Evolutionary conservation across 345 rosid species (phyloP).

Genomic region (sweet orange (Citrus sinensis)): DVS_A1.0 CM039162.1:32702501-32703000

Average conservation of each 20-base stretch:
- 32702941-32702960: slow-evolving; percentile 74
- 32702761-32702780: slow-evolving; percentile 42
- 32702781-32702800: slow-evolving; percentile 38
- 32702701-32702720: slow-evolving; percentile 43
- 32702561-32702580: slow-evolving; percentile 11
- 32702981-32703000: background rate
- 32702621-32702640: slow-evolving; percentile 20
- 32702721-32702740: slow-evolving; percentile 34
- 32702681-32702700: slow-evolving; percentile 34
- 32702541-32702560: slow-evolving; percentile 30
- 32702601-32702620: slow-evolving; percentile 36
- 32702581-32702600: slow-evolving; percentile 29
- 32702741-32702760: slow-evolving; percentile 43
- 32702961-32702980: slow-evolving; percentile 11
- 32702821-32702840: slow-evolving; percentile 1
- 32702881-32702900: slow-evolving; percentile 37
- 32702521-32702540: slow-evolving; percentile 31
- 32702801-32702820: slow-evolving; percentile 6
- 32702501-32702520: slow-evolving; percentile 35
- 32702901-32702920: slow-evolving; percentile 52
- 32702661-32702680: slow-evolving; percentile 35
- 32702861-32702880: slow-evolving; percentile 12
- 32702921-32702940: slow-evolving; percentile 79
- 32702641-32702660: slow-evolving; percentile 35
- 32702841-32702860: slow-evolving; percentile 9